Base-by-base conservation (phyloP, 305 asterid genomes). In the Fraxinus greggii region DNA sequence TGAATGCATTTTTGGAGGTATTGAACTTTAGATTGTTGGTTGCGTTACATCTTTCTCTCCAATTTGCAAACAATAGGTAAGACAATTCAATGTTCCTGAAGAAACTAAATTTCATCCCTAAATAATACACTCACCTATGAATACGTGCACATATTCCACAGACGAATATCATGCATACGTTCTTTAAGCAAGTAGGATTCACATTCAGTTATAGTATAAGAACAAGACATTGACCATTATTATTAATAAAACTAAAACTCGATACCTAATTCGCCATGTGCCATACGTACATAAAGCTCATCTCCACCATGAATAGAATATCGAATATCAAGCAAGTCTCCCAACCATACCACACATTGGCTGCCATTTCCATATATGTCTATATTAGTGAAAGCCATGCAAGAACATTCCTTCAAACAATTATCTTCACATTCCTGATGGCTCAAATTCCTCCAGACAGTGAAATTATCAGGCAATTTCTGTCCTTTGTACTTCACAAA, bases 401-500 rank as follows among this genome's bases (percentile, higher is more conserved):
- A 91, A 21, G 40, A 76, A 56, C 90, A 87, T 31, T 88, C 83
- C 78, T 82, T 80, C 83, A 86, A 81, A 51, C 93, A 91, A 76
- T 67, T 73, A 13, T 40, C 76, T 28, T 21, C 67, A 79, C 93
- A 91, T 19, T 80, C 82, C n/a, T 72, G 69, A 15, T 32, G 23
- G 76, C 77, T 79, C 78, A 80, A 54, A 10, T 83, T 84, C 59
- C 31, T 51, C 84, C 81, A 75, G 17, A 84, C 78, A 4, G 78
- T 83, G 45, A 85, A 86, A 45, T 87, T 84, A 75, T 85, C 89
- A 48, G 91, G 95, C 85, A 91, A 69, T 81, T 91, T 90, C 45
- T 89, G 74, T 15, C 80, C 82, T 8, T 21, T 59, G 51, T 45
- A 83, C 84, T 79, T 88, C 75, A 87, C 85, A 84, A 91, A 91